Percentiles rank a stretch among this genome's conserved stretches.
phyloP scores from a whole-genome alignment of 2,329 filamentous ascomycete genomes.

The Paecilomyces dactylethromorphus region DNA sequence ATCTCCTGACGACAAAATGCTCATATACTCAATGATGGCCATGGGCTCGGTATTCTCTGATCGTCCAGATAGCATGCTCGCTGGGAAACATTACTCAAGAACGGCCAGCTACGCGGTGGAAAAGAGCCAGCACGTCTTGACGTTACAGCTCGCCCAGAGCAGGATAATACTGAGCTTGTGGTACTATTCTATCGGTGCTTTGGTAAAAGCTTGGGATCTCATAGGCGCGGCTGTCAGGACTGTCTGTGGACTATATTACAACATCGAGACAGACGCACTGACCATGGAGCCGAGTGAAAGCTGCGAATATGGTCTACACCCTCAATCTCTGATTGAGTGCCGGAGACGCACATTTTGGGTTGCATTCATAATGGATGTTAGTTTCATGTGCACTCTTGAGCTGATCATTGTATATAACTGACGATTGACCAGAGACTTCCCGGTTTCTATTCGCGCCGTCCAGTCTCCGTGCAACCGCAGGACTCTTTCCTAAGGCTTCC shows the following conservation, averaged over 20 bases:
- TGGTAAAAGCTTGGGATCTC: constrained; percentile 57
- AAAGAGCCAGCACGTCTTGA: constrained; percentile 45
- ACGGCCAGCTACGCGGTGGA: constrained; percentile 55
- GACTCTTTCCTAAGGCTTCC: constrained; percentile 64
- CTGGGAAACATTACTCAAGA: constrained; percentile 44
- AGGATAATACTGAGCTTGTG: constrained; percentile 62
- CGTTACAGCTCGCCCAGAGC: constrained; percentile 60
- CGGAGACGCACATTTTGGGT: constrained; percentile 67
- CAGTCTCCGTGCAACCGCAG: constrained; percentile 54
- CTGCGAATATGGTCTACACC: constrained; percentile 54
- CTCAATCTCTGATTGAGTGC: constrained; percentile 56
- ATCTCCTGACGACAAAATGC: constrained; percentile 50
- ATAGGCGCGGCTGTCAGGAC: constrained; percentile 56
- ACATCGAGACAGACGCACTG: constrained; percentile 53
- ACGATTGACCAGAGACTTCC: constrained; percentile 48
- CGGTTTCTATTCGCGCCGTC: constrained; percentile 49
- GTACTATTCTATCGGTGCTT: constrained; percentile 56
- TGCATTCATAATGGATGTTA: constrained; percentile 61
- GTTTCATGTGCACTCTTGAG: constrained; percentile 19
- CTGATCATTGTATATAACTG: constrained; percentile 8
- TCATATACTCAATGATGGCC: constrained; percentile 55
- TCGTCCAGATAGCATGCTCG: constrained; percentile 36
- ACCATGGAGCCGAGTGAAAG: constrained; percentile 38
- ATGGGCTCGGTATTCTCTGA: constrained; percentile 51
- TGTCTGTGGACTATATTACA: constrained; percentile 55